A percentile compares a stretch with the other conserved stretches of the same genome.
phyloP scores from a whole-genome alignment of 179 eudicot species.

The Drosera spatulata region DNA sequence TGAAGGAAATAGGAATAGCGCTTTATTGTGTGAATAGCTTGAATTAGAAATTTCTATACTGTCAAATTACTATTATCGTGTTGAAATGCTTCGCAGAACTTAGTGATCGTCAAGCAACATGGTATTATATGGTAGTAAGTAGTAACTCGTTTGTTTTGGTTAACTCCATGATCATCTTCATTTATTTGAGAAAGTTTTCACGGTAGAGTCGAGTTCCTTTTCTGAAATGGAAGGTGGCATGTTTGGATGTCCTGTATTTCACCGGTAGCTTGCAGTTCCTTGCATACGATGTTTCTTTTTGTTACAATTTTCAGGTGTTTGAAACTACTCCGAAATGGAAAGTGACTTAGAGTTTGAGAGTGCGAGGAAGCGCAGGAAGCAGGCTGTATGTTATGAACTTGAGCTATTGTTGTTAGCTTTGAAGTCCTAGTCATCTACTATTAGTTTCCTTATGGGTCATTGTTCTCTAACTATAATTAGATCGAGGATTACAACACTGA shows the following conservation, averaged over 20 bases:
- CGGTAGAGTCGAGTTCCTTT: too few species aligned
- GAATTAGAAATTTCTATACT: background rate
- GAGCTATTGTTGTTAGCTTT: too few species aligned
- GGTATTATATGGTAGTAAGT: too few species aligned
- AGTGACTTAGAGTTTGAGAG: slow-evolving; percentile 18
- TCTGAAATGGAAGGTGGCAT: background rate
- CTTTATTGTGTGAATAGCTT: too few species aligned
- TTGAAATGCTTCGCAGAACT: background rate
- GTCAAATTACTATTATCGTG: background rate
- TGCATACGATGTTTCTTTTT: background rate
- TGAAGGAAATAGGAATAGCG: too few species aligned
- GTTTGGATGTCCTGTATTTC: background rate
- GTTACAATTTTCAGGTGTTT: slow-evolving; percentile 7
- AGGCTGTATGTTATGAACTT: slow-evolving; percentile 36
- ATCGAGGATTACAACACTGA: slow-evolving; percentile 31
- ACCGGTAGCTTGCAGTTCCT: too few species aligned
- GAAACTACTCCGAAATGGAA: slow-evolving; percentile 32
- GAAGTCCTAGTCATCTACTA: too few species aligned
- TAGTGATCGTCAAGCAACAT: too few species aligned
- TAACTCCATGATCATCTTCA: too few species aligned
- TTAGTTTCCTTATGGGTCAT: slow-evolving; percentile 7
- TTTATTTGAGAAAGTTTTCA: too few species aligned
- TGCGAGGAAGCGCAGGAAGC: slow-evolving; percentile 46
- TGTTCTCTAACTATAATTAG: slow-evolving; percentile 20
- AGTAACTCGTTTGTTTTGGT: too few species aligned